phyloP scores from a whole-genome alignment of 2,329 filamentous ascomycete genomes.

The Trichoderma sp. region DNA sequence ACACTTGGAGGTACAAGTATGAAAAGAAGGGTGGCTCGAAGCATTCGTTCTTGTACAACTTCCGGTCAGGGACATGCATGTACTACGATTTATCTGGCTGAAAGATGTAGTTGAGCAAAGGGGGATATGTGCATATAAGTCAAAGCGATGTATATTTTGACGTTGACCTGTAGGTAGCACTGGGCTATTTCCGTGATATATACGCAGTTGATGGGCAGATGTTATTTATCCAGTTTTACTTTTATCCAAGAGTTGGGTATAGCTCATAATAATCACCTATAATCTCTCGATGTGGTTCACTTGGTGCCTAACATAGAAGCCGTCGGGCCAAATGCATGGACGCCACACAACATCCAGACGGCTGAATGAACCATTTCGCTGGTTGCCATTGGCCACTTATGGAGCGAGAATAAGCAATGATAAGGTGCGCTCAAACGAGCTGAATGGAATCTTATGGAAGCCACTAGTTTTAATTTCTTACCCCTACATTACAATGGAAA shows the following conservation, averaged over 20 bases:
- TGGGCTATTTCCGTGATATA: not conserved
- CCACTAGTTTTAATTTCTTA: not conserved
- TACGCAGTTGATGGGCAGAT: not conserved
- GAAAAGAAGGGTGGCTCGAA: constrained; percentile 53
- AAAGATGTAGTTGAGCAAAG: constrained; percentile 22
- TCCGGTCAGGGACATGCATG: constrained; percentile 77
- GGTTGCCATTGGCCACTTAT: not conserved
- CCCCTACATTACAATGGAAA: not conserved
- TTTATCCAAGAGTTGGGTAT: not conserved
- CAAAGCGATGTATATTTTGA: not conserved
- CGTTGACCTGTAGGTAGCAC: not conserved
- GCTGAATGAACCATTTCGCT: not conserved
- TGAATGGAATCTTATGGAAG: not conserved
- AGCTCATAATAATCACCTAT: not conserved
- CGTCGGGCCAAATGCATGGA: not conserved
- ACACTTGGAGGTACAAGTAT: constrained; percentile 59
- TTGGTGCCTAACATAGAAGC: not conserved
- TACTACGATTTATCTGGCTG: constrained; percentile 74
- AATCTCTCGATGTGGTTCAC: not conserved
- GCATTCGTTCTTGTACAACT: constrained; percentile 90
- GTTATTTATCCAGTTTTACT: not conserved
- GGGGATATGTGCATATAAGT: not conserved
- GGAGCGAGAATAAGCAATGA: not conserved
- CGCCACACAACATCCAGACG: not conserved
- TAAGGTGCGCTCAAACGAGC: not conserved